phyloP scores from a whole-genome alignment of 192 early-diverging fungal genomes.

The Coemansia sp. region DNA sequence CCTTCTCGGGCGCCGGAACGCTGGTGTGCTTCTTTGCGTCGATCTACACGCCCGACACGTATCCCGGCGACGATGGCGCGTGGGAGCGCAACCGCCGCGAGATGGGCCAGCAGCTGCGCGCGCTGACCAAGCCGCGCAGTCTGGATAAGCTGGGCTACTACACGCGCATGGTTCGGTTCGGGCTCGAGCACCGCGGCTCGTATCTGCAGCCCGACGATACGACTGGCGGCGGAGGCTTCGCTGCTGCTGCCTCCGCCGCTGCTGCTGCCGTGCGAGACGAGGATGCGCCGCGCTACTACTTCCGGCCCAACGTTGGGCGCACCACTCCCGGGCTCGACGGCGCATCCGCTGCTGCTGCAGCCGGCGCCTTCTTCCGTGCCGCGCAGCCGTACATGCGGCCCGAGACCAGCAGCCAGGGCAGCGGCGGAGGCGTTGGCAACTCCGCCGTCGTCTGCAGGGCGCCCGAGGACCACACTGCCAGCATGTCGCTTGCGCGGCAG shows the following conservation, averaged over 20 bases:
- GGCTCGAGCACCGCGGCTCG: slow-evolving; percentile 32
- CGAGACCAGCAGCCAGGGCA: not conserved
- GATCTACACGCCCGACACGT: slow-evolving; percentile 40
- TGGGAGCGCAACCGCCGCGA: slow-evolving; percentile 32
- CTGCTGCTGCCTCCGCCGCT: slow-evolving; percentile 1
- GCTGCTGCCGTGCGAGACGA: slow-evolving; percentile 36
- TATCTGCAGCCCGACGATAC: slow-evolving; percentile 21
- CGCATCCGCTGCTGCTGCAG: not conserved
- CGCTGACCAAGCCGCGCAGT: slow-evolving; percentile 41
- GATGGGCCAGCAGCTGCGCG: slow-evolving; percentile 42
- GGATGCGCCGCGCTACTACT: slow-evolving; percentile 47
- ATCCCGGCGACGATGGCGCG: slow-evolving; percentile 18
- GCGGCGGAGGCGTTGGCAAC: slow-evolving; percentile 35
- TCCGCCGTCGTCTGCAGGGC: slow-evolving; percentile 17
- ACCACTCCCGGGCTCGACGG: not conserved
- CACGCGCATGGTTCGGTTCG: slow-evolving; percentile 39
- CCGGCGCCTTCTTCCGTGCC: not conserved
- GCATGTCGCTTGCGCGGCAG: slow-evolving; percentile 28
- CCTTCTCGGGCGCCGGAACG: slow-evolving; percentile 47
- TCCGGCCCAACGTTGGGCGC: slow-evolving; percentile 17
- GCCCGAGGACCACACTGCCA: slow-evolving; percentile 26
- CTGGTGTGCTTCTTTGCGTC: slow-evolving; percentile 54
- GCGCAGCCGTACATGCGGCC: not conserved
- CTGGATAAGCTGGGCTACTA: slow-evolving; percentile 31
- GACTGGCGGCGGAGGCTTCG: not conserved